Conservation (phyloP, 2,329 filamentous ascomycete genomes). For the Epichloe bromicola region DNA sequence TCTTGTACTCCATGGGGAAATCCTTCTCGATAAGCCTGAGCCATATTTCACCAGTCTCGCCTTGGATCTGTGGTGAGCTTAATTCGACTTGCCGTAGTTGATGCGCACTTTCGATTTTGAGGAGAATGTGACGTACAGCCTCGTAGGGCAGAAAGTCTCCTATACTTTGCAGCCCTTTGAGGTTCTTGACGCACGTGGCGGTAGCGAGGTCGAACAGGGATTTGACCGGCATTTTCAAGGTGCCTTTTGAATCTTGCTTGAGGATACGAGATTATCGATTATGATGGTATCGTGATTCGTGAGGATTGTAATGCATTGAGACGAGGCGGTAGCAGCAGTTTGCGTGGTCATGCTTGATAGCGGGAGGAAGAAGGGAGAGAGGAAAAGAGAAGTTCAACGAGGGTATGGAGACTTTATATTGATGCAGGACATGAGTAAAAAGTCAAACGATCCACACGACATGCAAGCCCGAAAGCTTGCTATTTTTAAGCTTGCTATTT, state of each 20-base stretch:
- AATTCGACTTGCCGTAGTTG: slow-evolving; percentile 66
- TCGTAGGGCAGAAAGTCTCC: slow-evolving; percentile 57
- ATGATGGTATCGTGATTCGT: not conserved
- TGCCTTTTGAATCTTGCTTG: not conserved
- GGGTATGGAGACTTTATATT: not conserved
- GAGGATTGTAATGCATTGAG: not conserved
- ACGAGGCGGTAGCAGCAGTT: not conserved
- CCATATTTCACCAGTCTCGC: slow-evolving; percentile 64
- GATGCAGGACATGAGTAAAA: not conserved
- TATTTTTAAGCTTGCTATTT: too few species aligned
- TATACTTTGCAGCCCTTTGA: slow-evolving; percentile 50
- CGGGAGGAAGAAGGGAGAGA: not conserved
- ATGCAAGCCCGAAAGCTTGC: too few species aligned
- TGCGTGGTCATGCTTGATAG: not conserved
- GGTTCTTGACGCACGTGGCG: slow-evolving; percentile 38
- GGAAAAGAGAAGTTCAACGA: not conserved
- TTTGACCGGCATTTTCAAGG: slow-evolving; percentile 27
- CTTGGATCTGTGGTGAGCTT: slow-evolving; percentile 63
- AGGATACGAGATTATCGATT: not conserved
- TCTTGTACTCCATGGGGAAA: slow-evolving; percentile 51
- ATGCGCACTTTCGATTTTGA: slow-evolving; percentile 55
- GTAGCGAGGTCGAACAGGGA: slow-evolving; percentile 40
- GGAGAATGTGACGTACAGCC: slow-evolving; percentile 50
- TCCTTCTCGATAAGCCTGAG: slow-evolving; percentile 63
- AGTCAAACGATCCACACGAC: too few species aligned